Evolutionary conservation across 2,329 filamentous ascomycete genomes (phyloP).

Genomic region (Dothistroma septosporum): DNA sequence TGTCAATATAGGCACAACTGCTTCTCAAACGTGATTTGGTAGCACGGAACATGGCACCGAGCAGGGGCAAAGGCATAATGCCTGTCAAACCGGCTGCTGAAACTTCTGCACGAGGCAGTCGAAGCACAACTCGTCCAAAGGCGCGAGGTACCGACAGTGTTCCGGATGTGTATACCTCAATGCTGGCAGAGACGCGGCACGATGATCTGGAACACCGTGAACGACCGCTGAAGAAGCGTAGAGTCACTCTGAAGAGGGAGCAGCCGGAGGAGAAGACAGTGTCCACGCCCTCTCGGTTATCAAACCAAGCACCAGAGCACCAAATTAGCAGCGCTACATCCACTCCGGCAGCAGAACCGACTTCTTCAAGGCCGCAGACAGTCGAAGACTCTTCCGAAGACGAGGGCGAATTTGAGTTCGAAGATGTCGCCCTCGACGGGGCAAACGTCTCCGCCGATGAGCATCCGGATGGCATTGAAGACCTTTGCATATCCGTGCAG

Average conservation of each 20-base stretch:
- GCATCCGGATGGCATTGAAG: constrained; percentile 33
- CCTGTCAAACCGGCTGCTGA: constrained; percentile 2
- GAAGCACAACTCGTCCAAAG: constrained; percentile 15
- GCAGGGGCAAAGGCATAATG: constrained; percentile 28
- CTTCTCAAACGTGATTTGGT: background rate
- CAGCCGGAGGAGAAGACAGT: background rate
- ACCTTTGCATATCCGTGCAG: constrained; percentile 42
- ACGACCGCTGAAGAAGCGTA: constrained; percentile 30
- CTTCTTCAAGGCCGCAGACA: constrained; percentile 22
- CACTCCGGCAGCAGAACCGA: background rate
- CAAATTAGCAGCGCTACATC: background rate
- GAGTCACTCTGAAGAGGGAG: constrained; percentile 4
- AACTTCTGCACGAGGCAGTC: constrained; percentile 4
- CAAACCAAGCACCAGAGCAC: background rate
- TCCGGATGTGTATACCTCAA: constrained; percentile 28
- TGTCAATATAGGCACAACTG: constrained; percentile 2
- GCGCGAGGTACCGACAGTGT: constrained; percentile 4
- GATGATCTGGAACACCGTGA: constrained; percentile 6
- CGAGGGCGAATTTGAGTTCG: constrained; percentile 57
- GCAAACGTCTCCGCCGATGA: constrained; percentile 22
- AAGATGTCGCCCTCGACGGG: constrained; percentile 53
- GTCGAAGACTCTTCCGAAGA: constrained; percentile 30
- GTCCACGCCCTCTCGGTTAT: no score
- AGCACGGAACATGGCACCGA: constrained; percentile 28
- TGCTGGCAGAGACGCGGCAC: constrained; percentile 29